Base-by-base conservation (phyloP, 805 yeast species). In the Lipomyces chichibuensis region DNA sequence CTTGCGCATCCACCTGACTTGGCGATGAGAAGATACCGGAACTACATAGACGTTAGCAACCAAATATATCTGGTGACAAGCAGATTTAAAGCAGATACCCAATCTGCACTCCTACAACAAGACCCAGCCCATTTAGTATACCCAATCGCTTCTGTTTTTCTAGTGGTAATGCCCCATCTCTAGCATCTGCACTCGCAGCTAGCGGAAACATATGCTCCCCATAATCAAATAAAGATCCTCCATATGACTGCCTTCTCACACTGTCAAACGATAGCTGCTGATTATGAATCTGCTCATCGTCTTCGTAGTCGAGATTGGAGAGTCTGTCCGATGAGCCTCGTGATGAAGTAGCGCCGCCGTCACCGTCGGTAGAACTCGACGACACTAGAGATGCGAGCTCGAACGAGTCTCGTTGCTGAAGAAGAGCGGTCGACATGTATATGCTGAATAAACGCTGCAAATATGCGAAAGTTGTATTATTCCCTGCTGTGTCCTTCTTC, bases 11-110 rank as follows among this genome's bases (percentile, higher is more conserved):
- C n/a, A 80, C 75, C 64, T 77, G 77, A 53, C 79, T 77, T 2
- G 83, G 83, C 11, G 82, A 79, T 27, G 82, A 76, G 62, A 80
- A 80, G 49, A 80, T 80, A 7, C 83, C 83, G 2, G 82, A 79
- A 8, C 72, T 65, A 39, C 13, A 9, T 20, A 5, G 5, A 27
- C 17, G 27, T n/a, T 14, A n/a, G 29, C 35, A 17, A 43, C 49
- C 8, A 2, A 9, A 43, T n/a, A 43, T 37, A 14, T 14, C 11
- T 14, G 11, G 17, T 37, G 39, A 13, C 17, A 11, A 37, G 13
- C 13, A 17, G 23, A 43, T 43, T 17, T n/a, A 17, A 17, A 17
- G 7, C 17, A 13, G 62, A 17, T 32, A 68, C 71, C 83, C 83
- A n/a, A 80, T 77, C 63, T 80, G 82, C n/a, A 80, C 73, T 5